Base-by-base conservation (phyloP, 306 rosid genomes). In the Prunus mira region DNA sequence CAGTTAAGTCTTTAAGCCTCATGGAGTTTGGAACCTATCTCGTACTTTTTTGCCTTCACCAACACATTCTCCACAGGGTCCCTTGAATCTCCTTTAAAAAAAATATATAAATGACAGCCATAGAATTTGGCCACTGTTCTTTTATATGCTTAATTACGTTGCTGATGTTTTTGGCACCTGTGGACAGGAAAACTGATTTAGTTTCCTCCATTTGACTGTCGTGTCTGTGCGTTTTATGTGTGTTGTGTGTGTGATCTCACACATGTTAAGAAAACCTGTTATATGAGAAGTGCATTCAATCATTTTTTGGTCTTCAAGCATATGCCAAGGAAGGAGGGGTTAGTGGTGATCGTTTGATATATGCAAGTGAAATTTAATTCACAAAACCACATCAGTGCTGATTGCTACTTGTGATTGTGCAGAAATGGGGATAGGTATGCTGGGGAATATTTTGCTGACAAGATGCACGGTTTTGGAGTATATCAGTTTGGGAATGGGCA, bases 401-500 rank as follows among this genome's bases (percentile, higher is more conserved):
- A 63, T 60, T 71, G 60, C n/a, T n/a, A n/a, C 80, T 56, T 74
- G 19, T 81, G 76, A 32, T 80, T 66, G 58, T 77, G 80, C 90
- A 95, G 98, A 84, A 95, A 95, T 61, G 96, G 97, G 58, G 98
- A 92, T 79, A 78, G 75, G 24, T 95, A 89, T 69, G 97, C 93
- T 6, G 98, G 98, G 14, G 97, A 95, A 69, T 95, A 95, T 81
- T 92, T 95, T 88, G 96, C 97, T 12, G 97, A 95, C 87, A 95
- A 79, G 82, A 89, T 95, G 96, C 97, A 95, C 41, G 98, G 98
- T 54, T 95, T 92, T 86, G 98, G 98, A 78, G 97, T 92, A 67
- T 95, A 95, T 83, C 88, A 12, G 65, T 95, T 95, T 73, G 97
- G 88, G 65, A 92, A 95, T 77, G 97, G 97, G 41, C 97, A 92